A percentile compares a stretch with the other conserved stretches of the same genome.
Evolutionary conservation across 2,329 filamentous ascomycete species (phyloP).

Genomic region (Diaporthe ilicicola): DNA sequence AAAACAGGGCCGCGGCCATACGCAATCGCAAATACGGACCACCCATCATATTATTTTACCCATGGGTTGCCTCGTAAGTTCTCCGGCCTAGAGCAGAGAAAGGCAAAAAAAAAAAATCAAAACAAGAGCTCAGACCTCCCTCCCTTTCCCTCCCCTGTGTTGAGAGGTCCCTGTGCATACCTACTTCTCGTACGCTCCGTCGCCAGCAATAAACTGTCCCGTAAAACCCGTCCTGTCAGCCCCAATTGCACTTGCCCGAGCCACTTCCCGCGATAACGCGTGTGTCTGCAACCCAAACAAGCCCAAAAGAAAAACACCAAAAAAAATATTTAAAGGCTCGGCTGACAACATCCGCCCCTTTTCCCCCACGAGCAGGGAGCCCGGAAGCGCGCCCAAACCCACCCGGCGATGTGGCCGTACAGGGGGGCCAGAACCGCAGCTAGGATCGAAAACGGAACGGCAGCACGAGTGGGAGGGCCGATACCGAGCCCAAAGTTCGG

Average conservation of each 20-base stretch:
- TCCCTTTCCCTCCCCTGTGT: neutral
- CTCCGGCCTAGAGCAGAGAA: neutral
- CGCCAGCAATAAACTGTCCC: slow-evolving; percentile 14
- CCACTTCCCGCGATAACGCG: neutral
- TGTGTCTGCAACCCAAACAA: neutral
- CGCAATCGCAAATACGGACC: slow-evolving; percentile 30
- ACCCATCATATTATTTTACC: slow-evolving; percentile 19
- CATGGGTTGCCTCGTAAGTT: slow-evolving; percentile 36
- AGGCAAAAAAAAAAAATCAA: neutral
- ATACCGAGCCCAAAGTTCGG: slow-evolving; percentile 31
- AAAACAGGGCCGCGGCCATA: neutral
- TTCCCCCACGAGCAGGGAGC: slow-evolving; percentile 18
- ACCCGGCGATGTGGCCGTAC: slow-evolving; percentile 29
- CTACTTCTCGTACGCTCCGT: neutral
- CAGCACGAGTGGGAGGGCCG: slow-evolving; percentile 19
- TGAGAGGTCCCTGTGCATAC: slow-evolving; percentile 19
- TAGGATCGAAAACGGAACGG: slow-evolving; percentile 11
- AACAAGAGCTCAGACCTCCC: slow-evolving; percentile 21
- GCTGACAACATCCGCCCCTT: slow-evolving; percentile 13
- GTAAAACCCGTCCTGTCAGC: slow-evolving; percentile 7
- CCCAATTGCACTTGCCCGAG: slow-evolving; percentile 5
- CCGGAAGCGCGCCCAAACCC: slow-evolving; percentile 30
- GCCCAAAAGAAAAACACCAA: no score
- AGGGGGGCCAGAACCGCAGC: slow-evolving; percentile 17
- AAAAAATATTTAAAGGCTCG: neutral